These are phyloP conservation scores for Psilocybe mexicana DNA, from an alignment of 1,284 basidiomycete species.

Conservation along the genomic window DNA sequence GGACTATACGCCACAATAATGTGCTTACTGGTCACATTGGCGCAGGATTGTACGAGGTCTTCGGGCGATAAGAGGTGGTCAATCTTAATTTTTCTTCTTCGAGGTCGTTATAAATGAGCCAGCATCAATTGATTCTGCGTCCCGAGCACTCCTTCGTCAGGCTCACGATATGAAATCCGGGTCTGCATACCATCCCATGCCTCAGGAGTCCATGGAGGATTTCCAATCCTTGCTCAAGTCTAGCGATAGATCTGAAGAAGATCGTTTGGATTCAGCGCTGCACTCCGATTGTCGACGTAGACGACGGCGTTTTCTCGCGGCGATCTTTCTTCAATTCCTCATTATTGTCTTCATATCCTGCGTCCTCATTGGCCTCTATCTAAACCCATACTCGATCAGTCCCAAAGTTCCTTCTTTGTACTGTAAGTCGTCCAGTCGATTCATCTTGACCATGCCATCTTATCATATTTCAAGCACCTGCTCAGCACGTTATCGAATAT, in stretches of 20 bases:
- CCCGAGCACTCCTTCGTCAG: not conserved
- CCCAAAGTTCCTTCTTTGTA: constrained; percentile 7
- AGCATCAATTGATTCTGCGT: no score
- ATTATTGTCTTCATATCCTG: not conserved
- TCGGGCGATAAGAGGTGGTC: not conserved
- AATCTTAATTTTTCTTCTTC: no score
- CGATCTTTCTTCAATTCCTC: not conserved
- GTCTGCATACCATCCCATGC: constrained; percentile 4
- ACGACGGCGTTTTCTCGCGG: not conserved
- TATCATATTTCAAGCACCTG: constrained; percentile 17
- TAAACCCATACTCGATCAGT: not conserved
- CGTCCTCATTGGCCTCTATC: not conserved
- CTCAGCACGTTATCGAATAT: constrained; percentile 18
- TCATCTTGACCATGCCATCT: not conserved
- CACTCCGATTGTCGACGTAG: not conserved
- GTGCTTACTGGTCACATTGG: not conserved
- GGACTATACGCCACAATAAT: not conserved
- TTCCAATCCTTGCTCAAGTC: constrained; percentile 1
- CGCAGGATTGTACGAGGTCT: not conserved
- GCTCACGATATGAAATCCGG: constrained; percentile 3
- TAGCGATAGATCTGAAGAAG: not conserved
- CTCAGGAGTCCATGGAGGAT: constrained; percentile 11
- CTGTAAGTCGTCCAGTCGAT: not conserved
- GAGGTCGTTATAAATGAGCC: no score
- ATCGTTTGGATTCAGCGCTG: not conserved